Conservation (phyloP, 768 basidiomycete genomes). For the Suillus hirtellus region DNA sequence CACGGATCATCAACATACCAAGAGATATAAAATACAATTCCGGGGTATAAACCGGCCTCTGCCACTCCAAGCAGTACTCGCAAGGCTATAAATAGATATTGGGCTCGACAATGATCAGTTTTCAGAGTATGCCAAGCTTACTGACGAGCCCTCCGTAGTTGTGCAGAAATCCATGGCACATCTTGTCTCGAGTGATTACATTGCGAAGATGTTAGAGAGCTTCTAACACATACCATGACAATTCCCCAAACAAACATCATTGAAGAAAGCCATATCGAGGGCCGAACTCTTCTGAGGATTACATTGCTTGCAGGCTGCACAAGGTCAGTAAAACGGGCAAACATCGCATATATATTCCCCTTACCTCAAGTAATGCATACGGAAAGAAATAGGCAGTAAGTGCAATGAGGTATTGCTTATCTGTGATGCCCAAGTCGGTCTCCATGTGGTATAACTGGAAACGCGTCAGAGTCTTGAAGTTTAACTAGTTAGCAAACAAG, state of each 20-base stretch:
- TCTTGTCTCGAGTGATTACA: conserved; percentile 35
- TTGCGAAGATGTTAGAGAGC: neutral
- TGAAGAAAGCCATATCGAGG: conserved; percentile 62
- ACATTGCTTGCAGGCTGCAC: conserved; percentile 63
- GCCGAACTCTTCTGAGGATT: conserved; percentile 55
- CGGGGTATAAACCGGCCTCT: conserved; percentile 54
- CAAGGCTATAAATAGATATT: conserved; percentile 39
- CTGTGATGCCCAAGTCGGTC: conserved; percentile 55
- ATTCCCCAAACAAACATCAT: conserved; percentile 44
- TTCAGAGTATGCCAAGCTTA: conserved; percentile 28
- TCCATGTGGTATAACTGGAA: conserved; percentile 60
- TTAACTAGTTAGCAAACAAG: neutral
- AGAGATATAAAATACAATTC: conserved; percentile 62
- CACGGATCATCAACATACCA: conserved; percentile 37
- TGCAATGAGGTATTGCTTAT: conserved; percentile 66
- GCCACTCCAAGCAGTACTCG: conserved; percentile 31
- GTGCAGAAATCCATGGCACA: conserved; percentile 60
- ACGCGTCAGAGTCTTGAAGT: neutral
- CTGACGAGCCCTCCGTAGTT: conserved; percentile 65
- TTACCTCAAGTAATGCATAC: conserved; percentile 68
- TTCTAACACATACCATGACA: conserved; percentile 36
- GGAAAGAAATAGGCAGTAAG: conserved; percentile 78
- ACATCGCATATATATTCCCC: conserved; percentile 12
- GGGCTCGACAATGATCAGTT: neutral
- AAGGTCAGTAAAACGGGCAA: neutral